These are phyloP conservation scores for Petunia axillaris DNA, from an alignment of 257 asterid genomes.

Conservation along the genomic window DNA sequence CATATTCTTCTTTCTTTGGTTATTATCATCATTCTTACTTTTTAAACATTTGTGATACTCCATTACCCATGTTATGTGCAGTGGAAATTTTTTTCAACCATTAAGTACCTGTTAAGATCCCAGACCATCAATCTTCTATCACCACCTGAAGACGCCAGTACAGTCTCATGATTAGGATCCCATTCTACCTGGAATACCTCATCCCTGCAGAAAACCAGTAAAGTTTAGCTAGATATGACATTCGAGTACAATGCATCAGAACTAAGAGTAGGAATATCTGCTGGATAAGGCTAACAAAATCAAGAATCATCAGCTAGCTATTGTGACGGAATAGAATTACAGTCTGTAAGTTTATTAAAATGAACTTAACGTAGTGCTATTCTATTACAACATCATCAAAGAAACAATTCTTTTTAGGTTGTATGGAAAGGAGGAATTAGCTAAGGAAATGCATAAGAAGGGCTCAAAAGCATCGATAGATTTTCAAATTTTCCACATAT, in stretches of 20 bases:
- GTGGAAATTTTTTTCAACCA: neutral
- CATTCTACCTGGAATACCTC: conserved; percentile 99
- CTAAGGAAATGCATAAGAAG: neutral
- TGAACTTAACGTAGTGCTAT: neutral
- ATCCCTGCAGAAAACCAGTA: conserved; percentile 48
- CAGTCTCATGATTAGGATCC: conserved; percentile 96
- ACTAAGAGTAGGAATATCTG: neutral
- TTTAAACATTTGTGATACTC: neutral
- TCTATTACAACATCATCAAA: neutral
- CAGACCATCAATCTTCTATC: conserved; percentile 96
- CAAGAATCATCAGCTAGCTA: neutral
- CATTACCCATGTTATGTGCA: neutral
- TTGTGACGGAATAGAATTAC: neutral
- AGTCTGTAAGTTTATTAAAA: neutral
- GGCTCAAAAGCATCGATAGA: conserved; percentile 8
- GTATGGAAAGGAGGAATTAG: neutral
- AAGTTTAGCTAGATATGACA: neutral
- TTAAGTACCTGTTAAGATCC: conserved; percentile 82
- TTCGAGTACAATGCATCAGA: neutral
- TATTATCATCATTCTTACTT: neutral
- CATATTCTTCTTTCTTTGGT: neutral
- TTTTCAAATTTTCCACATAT: neutral
- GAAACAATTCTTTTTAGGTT: neutral
- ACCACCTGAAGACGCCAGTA: conserved; percentile 90
- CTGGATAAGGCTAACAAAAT: neutral